Evolutionary conservation across 148 eudicot species (phyloP), one percentile per base, ranked within the genome.

Genomic region (Rhododendron vialii): DNA sequence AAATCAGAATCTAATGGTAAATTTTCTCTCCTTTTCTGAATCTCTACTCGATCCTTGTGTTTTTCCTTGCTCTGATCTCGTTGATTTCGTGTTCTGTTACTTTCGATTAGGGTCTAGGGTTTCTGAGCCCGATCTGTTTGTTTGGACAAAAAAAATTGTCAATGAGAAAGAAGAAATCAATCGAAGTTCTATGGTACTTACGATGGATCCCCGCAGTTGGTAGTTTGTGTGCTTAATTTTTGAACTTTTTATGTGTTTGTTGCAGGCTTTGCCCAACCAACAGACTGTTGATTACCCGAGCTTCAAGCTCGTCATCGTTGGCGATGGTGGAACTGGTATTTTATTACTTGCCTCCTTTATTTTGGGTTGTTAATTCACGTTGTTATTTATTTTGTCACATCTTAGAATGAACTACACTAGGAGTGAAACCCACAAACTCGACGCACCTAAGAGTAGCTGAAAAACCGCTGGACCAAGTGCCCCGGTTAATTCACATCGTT

Each of bases 301-400:
- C 81, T 88, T 88, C 87, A 88, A 88, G 87, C 89, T 88, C 51
- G 89, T 88, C 11, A 82, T 88, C 77, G 87, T 88, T 63, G 89
- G 89, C n/a, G 89, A 88, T 77, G 89, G 89, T 7, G 89, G 89
- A 74, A 88, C 89, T 48, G 89, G 89, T 88, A 80, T 41, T 83
- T 45, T 65, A 15, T 83, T 83, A 22, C 6, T 38, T 15, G 11
- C 36, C 41, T 24, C 4, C 13, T 61, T 82, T 38, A 8, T 50
- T 24, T 38, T 36, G 2, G 7, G 8, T 50, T 26, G 51, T 80
- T 50, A n/a, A 65, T n/a, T 9, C 61, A 57, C 61, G 35, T 30
- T 50, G 3, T 75, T 35, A 75, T 36, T 75, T 36, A 2, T 17
- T 35, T 75, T 22, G 5, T 22, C n/a, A 5, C 9, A 59, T 22